phyloP scores from a whole-genome alignment of 495 filamentous ascomycete species.

The Xylaria cubensis region DNA sequence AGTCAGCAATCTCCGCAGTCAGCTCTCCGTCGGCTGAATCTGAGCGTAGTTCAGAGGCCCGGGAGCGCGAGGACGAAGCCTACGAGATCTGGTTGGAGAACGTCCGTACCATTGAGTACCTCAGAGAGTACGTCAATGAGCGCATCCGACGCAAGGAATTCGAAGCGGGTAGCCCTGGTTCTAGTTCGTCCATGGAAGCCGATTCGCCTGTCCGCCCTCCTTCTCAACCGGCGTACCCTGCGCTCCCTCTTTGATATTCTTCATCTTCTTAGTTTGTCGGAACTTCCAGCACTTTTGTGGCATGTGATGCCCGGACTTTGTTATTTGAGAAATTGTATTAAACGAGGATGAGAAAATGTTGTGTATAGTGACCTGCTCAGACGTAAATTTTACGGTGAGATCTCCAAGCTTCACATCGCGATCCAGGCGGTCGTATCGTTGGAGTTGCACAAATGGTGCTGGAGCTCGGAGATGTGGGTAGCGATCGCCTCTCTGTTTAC shows the following conservation, averaged over 20 bases:
- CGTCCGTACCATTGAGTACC: conserved; percentile 77
- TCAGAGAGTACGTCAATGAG: conserved; percentile 71
- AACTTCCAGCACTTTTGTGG: background rate
- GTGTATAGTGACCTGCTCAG: background rate
- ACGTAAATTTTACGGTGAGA: background rate
- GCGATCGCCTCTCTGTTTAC: background rate
- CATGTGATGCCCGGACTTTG: background rate
- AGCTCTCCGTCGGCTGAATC: conserved; percentile 54
- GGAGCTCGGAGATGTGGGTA: conserved; percentile 5
- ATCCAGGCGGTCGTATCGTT: background rate
- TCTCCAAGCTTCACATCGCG: background rate
- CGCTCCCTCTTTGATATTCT: conserved; percentile 30
- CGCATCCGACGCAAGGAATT: conserved; percentile 70
- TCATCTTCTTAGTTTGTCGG: background rate
- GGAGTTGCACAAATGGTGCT: background rate
- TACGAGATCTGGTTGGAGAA: conserved; percentile 86
- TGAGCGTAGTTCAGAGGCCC: conserved; percentile 44
- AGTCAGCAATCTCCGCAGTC: conserved; percentile 48
- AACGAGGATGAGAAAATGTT: conserved; percentile 1
- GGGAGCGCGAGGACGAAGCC: conserved; percentile 57
- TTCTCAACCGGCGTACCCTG: conserved; percentile 41
- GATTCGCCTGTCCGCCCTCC: conserved; percentile 40
- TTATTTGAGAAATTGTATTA: background rate
- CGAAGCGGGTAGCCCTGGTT: conserved; percentile 47
- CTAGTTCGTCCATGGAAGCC: conserved; percentile 40